Conservation (phyloP, 202 grass and related monocot species). For the Panicum virgatum region DNA sequence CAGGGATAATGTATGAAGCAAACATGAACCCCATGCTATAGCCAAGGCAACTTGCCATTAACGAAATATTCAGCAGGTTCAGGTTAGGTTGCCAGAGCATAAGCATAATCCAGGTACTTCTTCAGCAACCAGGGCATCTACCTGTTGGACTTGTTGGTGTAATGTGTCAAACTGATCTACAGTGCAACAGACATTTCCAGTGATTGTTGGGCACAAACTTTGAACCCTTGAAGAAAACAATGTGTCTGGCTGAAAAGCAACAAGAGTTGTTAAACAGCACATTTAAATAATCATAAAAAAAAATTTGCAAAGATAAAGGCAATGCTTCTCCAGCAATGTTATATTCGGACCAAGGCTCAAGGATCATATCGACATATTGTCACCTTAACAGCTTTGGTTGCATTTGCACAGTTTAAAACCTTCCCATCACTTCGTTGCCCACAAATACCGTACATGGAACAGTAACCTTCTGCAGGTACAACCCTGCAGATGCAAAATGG, state of each 20-base stretch:
- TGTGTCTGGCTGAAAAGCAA: constrained; percentile 73
- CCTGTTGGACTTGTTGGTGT: constrained; percentile 88
- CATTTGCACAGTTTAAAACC: constrained; percentile 80
- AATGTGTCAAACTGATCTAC: constrained; percentile 86
- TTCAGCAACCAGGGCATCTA: constrained; percentile 36
- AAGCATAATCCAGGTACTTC: constrained; percentile 5
- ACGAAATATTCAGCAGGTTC: constrained; percentile 21
- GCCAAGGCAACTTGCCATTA: constrained; percentile 16
- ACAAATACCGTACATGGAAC: constrained; percentile 94
- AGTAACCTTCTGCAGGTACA: constrained; percentile 78
- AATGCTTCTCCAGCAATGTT: neutral
- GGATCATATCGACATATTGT: neutral
- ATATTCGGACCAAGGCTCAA: constrained; percentile 38
- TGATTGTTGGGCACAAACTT: constrained; percentile 97
- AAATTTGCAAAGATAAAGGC: constrained; percentile 23
- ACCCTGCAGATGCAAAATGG: constrained; percentile 47
- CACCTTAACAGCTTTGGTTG: constrained; percentile 87
- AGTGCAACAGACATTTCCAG: constrained; percentile 76
- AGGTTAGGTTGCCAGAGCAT: neutral
- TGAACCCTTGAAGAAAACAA: constrained; percentile 91
- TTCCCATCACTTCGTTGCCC: constrained; percentile 78
- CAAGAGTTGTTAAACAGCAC: constrained; percentile 32
- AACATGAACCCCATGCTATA: constrained; percentile 12
- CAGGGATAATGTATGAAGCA: constrained; percentile 22
- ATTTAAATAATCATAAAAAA: neutral